Conservation (phyloP, 768 basidiomycete species). For the Pleurotus cornucopiae region DNA sequence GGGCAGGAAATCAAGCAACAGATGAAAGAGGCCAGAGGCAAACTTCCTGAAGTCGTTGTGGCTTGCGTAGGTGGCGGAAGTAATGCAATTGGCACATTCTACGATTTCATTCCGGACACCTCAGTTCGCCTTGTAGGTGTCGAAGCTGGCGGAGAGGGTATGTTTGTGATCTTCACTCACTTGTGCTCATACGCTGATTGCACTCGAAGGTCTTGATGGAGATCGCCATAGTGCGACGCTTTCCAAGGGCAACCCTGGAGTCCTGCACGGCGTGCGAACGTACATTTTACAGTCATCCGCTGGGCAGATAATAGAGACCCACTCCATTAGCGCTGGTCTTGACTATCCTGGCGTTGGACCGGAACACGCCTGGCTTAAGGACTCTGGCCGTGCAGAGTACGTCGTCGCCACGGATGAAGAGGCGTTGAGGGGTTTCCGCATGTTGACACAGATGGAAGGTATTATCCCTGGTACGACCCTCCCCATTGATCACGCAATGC, state of each 20-base stretch:
- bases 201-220: conserved; percentile 64
- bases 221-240: conserved; percentile 91
- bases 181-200: not conserved
- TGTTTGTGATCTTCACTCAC: not conserved
- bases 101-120: conserved; percentile 91
- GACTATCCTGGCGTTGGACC: conserved; percentile 98
- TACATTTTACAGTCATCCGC: conserved; percentile 86
- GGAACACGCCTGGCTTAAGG: conserved; percentile 97
- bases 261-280: conserved; percentile 93
- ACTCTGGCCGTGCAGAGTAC: conserved; percentile 91
- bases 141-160: conserved; percentile 96
- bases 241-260: conserved; percentile 86
- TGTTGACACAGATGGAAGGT: conserved; percentile 90
- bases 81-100: conserved; percentile 97
- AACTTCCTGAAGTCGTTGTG: conserved; percentile 90
- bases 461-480: conserved; percentile 82
- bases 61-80: conserved; percentile 98
- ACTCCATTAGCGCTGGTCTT: conserved; percentile 93
- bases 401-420: conserved; percentile 92
- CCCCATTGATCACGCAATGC: not conserved
- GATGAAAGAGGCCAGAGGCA: conserved; percentile 64
- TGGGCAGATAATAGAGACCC: conserved; percentile 96
- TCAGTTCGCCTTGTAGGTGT: conserved; percentile 86
- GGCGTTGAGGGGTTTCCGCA: conserved; percentile 86
- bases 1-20: conserved; percentile 93